Evolutionary conservation across 2,329 filamentous ascomycete species (phyloP).

Genomic region (Chaetomiaceae sp.): DNA sequence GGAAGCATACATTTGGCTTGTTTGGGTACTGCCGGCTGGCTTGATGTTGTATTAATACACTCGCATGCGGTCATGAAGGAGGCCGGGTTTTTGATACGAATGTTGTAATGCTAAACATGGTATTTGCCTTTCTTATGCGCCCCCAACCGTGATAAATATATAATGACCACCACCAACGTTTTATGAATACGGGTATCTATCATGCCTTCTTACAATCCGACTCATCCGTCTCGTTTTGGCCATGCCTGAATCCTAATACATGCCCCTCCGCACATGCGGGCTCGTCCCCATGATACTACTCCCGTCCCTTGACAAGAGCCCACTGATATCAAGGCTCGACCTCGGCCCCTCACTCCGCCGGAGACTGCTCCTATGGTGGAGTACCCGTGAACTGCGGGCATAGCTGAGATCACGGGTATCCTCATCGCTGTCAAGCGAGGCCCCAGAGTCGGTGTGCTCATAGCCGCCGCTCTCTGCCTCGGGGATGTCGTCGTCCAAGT

Average conservation of each 20-base stretch:
- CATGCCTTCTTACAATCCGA: background rate
- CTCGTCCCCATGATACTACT: constrained; percentile 55
- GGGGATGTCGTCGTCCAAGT: constrained; percentile 68
- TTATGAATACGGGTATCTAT: constrained; percentile 13
- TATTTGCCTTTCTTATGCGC: background rate
- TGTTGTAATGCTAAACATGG: constrained; percentile 16
- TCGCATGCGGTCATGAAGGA: constrained; percentile 10
- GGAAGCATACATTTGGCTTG: constrained; percentile 12
- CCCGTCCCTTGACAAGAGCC: constrained; percentile 52
- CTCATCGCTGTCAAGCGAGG: constrained; percentile 49
- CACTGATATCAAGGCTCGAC: constrained; percentile 55
- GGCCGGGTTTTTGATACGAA: constrained; percentile 7
- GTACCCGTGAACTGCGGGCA: constrained; percentile 16
- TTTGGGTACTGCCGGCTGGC: constrained; percentile 5
- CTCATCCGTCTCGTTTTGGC: background rate
- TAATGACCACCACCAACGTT: background rate
- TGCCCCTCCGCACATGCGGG: constrained; percentile 42
- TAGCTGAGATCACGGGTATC: constrained; percentile 30
- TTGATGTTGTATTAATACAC: constrained; percentile 3
- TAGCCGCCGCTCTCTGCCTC: constrained; percentile 61
- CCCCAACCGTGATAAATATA: too few relatives aligned
- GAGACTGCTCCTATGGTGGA: constrained; percentile 18
- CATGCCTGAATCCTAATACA: background rate
- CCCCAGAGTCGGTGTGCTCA: constrained; percentile 75
- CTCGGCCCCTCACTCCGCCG: constrained; percentile 35